Evolutionary conservation across 2,329 filamentous ascomycete genomes (phyloP).

Genomic region (Colletotrichum noveboracense): DNA sequence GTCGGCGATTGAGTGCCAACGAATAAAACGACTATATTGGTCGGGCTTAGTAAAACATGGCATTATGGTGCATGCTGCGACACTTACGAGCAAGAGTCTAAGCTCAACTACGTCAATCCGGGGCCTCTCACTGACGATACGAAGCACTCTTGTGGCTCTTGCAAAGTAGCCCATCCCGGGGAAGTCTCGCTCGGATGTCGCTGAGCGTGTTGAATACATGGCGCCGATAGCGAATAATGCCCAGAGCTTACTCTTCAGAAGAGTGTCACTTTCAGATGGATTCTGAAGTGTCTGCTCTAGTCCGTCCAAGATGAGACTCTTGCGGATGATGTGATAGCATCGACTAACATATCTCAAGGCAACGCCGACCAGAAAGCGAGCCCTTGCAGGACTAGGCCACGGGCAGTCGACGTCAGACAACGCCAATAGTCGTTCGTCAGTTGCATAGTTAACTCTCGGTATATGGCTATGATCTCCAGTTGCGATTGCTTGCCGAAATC

Average conservation of each 20-base stretch:
- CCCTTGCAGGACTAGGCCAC: constrained; percentile 43
- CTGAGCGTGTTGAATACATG: constrained; percentile 46
- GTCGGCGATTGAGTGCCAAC: constrained; percentile 46
- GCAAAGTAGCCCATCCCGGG: constrained; percentile 50
- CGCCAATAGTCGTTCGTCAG: constrained; percentile 31
- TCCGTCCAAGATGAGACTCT: constrained; percentile 38
- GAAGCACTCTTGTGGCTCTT: constrained; percentile 41
- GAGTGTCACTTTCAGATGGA: constrained; percentile 33
- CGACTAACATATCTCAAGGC: constrained; percentile 44
- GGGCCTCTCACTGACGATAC: constrained; percentile 45
- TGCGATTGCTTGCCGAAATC: constrained; percentile 38
- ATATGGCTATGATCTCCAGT: constrained; percentile 34
- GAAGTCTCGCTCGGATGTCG: constrained; percentile 35
- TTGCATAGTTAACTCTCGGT: constrained; percentile 36
- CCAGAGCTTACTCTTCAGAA: constrained; percentile 45
- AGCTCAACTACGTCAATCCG: constrained; percentile 48
- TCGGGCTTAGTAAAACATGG: background rate
- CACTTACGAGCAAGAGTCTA: constrained; percentile 46
- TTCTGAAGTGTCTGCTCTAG: constrained; percentile 43
- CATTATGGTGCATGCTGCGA: background rate
- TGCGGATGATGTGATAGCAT: constrained; percentile 47
- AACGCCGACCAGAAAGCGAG: constrained; percentile 42
- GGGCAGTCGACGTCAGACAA: constrained; percentile 34
- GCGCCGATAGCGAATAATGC: constrained; percentile 51
- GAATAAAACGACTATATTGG: constrained; percentile 47